These are phyloP conservation scores for Aegilops longissima DNA, from an alignment of 176 grass and related monocot species.

Conservation along the genomic window DNA sequence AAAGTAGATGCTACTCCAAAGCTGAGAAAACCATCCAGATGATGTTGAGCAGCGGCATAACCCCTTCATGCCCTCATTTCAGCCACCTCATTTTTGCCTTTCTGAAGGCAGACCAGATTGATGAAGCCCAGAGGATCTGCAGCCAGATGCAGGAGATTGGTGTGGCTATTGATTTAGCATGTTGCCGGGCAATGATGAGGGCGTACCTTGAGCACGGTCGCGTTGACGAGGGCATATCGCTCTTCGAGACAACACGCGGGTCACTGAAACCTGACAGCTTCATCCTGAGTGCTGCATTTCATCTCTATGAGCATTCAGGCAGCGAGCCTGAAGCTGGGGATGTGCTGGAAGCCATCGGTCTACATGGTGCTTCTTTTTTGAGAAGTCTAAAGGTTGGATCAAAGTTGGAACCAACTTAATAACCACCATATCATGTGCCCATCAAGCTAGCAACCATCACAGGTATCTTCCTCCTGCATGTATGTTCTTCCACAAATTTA, in stretches of 20 bases:
- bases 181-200: conserved; percentile 83
- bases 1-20: conserved; percentile 47
- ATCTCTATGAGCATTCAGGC: conserved; percentile 68
- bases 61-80: conserved; percentile 69
- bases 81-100: conserved; percentile 71
- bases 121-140: conserved; percentile 55
- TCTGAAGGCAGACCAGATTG: conserved; percentile 57
- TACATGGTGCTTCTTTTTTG: conserved; percentile 55
- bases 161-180: conserved; percentile 59
- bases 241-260: conserved; percentile 46
- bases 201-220: conserved; percentile 54
- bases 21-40: conserved; percentile 56
- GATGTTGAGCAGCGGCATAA: conserved; percentile 44
- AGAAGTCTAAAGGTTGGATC: conserved; percentile 66
- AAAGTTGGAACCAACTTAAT: conserved; percentile 29
- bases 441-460: background rate
- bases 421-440: background rate
- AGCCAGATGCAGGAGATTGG: conserved; percentile 48
- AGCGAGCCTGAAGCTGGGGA: conserved; percentile 49
- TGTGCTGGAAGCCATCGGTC: conserved; percentile 51
- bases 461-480: background rate
- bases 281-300: conserved; percentile 65
- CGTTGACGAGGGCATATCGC: conserved; percentile 54
- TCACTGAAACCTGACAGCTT: conserved; percentile 74
- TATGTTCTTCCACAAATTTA: too few species aligned